phyloP scores from a whole-genome alignment of 140 eudicot species.

The Cichorium intybus region DNA sequence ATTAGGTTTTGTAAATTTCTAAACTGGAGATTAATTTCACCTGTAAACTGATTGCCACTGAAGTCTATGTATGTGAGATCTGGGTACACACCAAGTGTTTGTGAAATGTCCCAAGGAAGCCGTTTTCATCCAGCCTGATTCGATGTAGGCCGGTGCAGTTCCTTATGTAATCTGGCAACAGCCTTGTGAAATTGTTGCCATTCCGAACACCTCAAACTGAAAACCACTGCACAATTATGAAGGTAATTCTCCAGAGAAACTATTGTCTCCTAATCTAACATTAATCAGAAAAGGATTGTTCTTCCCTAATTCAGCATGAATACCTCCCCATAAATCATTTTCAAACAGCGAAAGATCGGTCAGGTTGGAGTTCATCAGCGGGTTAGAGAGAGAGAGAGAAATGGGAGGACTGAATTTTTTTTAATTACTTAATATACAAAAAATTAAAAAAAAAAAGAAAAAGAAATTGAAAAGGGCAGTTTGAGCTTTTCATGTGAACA shows the following conservation, averaged over 20 bases:
- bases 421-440: too few species aligned
- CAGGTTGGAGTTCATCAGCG: slow-evolving; percentile 44
- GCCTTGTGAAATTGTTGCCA: slow-evolving; percentile 59
- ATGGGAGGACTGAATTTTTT: too few species aligned
- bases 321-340: slow-evolving; percentile 52
- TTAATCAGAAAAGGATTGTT: slow-evolving; percentile 39
- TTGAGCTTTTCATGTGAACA: too few species aligned
- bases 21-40: slow-evolving; percentile 58
- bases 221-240: slow-evolving; percentile 68
- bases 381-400: slow-evolving; percentile 51
- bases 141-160: slow-evolving; percentile 52
- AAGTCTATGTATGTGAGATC: slow-evolving; percentile 49
- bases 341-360: slow-evolving; percentile 44
- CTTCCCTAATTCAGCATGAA: slow-evolving; percentile 65
- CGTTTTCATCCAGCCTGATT: slow-evolving; percentile 76
- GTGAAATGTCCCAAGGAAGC: slow-evolving; percentile 65
- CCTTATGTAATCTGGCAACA: slow-evolving; percentile 59
- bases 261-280: slow-evolving; percentile 72
- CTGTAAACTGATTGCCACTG: slow-evolving; percentile 61
- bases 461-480: too few species aligned
- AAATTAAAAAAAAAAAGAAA: too few species aligned
- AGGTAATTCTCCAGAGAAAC: slow-evolving; percentile 71
- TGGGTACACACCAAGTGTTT: slow-evolving; percentile 65
- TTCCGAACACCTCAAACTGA: slow-evolving; percentile 38
- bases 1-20: slow-evolving; percentile 46